phyloP scores from a whole-genome alignment of 192 early-diverging fungal species.

The Geranomyces variabilis region DNA sequence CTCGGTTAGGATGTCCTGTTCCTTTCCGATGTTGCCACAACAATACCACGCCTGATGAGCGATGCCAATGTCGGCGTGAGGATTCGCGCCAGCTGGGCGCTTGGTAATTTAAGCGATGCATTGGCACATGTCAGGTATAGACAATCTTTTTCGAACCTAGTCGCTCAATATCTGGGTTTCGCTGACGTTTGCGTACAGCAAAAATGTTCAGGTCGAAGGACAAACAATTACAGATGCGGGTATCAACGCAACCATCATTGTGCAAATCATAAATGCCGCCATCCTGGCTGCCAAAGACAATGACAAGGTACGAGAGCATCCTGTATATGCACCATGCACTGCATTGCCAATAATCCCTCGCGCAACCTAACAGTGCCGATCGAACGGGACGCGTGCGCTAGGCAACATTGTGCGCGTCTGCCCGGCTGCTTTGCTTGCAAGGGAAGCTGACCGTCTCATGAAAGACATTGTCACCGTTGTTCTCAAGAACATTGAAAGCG shows the following conservation, averaged over 20 bases:
- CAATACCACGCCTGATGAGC: conserved; percentile 50
- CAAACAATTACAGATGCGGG: conserved; percentile 31
- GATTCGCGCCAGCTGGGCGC: conserved; percentile 73
- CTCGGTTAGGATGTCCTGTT: conserved; percentile 57
- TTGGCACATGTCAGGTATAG: conserved; percentile 47
- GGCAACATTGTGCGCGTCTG: conserved; percentile 65
- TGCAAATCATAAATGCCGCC: conserved; percentile 52
- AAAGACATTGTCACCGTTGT: conserved; percentile 50
- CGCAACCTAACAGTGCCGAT: conserved; percentile 47
- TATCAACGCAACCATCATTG: conserved; percentile 46
- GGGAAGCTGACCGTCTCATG: conserved; percentile 49
- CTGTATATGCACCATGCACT: neutral
- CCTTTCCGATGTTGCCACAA: conserved; percentile 56
- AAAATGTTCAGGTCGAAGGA: conserved; percentile 25
- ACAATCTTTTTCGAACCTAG: conserved; percentile 6
- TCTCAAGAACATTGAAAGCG: conserved; percentile 64
- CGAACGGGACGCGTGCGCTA: conserved; percentile 74
- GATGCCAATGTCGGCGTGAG: conserved; percentile 65
- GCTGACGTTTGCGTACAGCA: conserved; percentile 3
- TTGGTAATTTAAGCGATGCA: conserved; percentile 74
- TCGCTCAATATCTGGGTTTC: too few relatives aligned
- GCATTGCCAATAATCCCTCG: too few relatives aligned
- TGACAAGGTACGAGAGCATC: conserved; percentile 68
- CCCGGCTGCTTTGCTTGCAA: conserved; percentile 48
- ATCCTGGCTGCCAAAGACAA: conserved; percentile 64